These are phyloP conservation scores for Hypomyces perniciosus DNA, from an alignment of 2,329 filamentous ascomycete genomes.

Conservation along the genomic window DNA sequence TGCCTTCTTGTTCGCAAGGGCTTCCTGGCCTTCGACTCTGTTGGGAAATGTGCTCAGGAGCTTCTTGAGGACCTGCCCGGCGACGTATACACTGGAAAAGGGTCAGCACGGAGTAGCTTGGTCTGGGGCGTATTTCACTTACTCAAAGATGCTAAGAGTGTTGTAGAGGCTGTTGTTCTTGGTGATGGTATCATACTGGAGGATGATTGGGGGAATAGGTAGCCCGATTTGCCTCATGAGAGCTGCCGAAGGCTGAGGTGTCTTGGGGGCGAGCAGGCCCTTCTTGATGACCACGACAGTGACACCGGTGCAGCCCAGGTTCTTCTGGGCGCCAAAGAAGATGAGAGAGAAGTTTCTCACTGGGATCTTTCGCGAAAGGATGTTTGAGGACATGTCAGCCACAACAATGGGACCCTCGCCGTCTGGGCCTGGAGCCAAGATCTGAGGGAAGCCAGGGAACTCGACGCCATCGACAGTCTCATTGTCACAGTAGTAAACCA, in stretches of 20 bases:
- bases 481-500: constrained; percentile 90
- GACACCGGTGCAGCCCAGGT: constrained; percentile 78
- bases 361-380: constrained; percentile 73
- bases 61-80: constrained; percentile 78
- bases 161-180: constrained; percentile 97
- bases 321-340: constrained; percentile 94
- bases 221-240: constrained; percentile 64
- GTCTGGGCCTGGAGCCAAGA: constrained; percentile 50
- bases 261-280: constrained; percentile 63
- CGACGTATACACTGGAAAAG: constrained; percentile 66
- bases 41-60: constrained; percentile 60
- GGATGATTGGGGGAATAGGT: constrained; percentile 70
- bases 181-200: constrained; percentile 77
- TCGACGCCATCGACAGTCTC: constrained; percentile 94
- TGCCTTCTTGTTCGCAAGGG: constrained; percentile 68
- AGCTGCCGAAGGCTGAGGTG: constrained; percentile 58
- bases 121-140: constrained; percentile 22
- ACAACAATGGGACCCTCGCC: constrained; percentile 71
- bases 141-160: constrained; percentile 87
- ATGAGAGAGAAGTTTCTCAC: constrained; percentile 75
- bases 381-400: constrained; percentile 92
- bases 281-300: constrained; percentile 84
- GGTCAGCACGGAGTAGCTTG: no score
- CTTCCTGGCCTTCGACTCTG: constrained; percentile 72
- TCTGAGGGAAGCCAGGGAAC: constrained; percentile 67